Evolutionary conservation across 163 green algal species (phyloP).

Genomic region (Volvox carteri): DNA sequence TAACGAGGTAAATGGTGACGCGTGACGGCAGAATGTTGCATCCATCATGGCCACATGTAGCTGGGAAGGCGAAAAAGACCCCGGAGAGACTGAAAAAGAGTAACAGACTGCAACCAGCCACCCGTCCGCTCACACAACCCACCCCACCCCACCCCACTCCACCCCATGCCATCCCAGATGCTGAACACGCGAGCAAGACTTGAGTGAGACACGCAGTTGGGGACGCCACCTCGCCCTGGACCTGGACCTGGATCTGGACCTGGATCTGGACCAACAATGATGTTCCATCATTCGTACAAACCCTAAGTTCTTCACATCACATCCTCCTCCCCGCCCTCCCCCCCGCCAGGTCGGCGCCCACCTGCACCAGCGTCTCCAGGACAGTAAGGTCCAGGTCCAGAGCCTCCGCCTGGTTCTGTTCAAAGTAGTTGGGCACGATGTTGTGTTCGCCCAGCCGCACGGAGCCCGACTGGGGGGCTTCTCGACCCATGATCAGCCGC

Average conservation of each 20-base stretch:
- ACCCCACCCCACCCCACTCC: too few species aligned
- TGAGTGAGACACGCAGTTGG: background rate
- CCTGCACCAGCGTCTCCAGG: slow-evolving; percentile 90
- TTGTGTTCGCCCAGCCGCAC: slow-evolving; percentile 90
- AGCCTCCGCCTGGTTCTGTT: slow-evolving; percentile 97
- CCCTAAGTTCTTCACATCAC: background rate
- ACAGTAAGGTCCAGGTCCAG: slow-evolving; percentile 91
- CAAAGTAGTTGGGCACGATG: slow-evolving; percentile 97
- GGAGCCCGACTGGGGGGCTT: slow-evolving; percentile 84
- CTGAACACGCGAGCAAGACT: background rate
- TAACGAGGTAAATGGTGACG: background rate
- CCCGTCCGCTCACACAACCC: too few species aligned
- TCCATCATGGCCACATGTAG: background rate
- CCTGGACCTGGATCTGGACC: background rate
- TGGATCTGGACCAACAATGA: background rate
- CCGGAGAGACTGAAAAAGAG: background rate
- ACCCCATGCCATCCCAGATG: too few species aligned
- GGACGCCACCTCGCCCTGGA: background rate
- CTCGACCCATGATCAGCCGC: slow-evolving; percentile 89
- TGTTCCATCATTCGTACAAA: background rate
- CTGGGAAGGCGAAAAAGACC: background rate
- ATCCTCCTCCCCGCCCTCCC: background rate
- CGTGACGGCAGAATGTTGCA: background rate
- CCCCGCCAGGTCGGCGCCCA: slow-evolving; percentile 47
- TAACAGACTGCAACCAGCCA: background rate